A percentile compares a stretch with the other conserved stretches of the same genome.
phyloP scores from a whole-genome alignment of 2,329 filamentous ascomycete species.

The Tolypocladium capitatum region DNA sequence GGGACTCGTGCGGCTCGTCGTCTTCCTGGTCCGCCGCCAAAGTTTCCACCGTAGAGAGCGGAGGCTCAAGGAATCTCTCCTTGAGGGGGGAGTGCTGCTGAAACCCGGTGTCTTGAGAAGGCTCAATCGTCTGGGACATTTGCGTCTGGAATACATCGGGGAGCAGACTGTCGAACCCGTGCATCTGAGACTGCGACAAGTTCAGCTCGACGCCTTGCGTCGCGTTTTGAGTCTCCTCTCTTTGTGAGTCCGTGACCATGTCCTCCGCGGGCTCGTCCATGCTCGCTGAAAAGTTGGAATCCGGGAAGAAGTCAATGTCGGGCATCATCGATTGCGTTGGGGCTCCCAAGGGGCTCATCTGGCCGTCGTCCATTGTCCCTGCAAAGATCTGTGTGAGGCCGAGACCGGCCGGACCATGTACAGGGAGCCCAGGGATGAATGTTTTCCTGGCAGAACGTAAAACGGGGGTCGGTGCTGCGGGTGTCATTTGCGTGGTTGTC shows the following conservation, averaged over 20 bases:
- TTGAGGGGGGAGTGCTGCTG: constrained; percentile 59
- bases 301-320: constrained; percentile 40
- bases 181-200: constrained; percentile 47
- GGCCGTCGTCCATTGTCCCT: constrained; percentile 66
- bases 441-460: constrained; percentile 55
- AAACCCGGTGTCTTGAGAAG: constrained; percentile 72
- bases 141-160: constrained; percentile 40
- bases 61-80: constrained; percentile 49
- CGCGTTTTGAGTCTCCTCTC: constrained; percentile 18
- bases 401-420: constrained; percentile 47
- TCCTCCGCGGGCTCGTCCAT: constrained; percentile 41
- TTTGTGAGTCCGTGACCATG: constrained; percentile 33
- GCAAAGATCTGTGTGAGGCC: constrained; percentile 84
- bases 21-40: constrained; percentile 33
- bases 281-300: constrained; percentile 48
- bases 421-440: constrained; percentile 56
- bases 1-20: constrained; percentile 44
- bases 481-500: constrained; percentile 24
- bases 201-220: constrained; percentile 39
- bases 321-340: constrained; percentile 39
- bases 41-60: constrained; percentile 59
- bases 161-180: constrained; percentile 43
- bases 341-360: constrained; percentile 18
- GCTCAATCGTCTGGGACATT: constrained; percentile 55
- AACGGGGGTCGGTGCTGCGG: constrained; percentile 41